These are phyloP conservation scores for Leccinum glutinopallens DNA, from an alignment of 1,284 basidiomycete species.

Conservation along the genomic window DNA sequence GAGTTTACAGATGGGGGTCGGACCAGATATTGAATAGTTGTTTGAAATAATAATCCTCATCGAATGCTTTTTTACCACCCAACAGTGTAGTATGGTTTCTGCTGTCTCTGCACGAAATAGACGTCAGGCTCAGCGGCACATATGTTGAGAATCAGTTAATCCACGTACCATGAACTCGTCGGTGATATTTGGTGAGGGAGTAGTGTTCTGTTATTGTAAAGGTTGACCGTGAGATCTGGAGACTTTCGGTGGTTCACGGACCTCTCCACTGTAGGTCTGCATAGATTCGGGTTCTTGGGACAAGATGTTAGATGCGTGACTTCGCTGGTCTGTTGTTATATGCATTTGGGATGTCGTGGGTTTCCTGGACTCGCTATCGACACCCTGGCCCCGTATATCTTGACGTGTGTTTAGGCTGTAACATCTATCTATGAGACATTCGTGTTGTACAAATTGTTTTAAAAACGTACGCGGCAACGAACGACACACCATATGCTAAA, in stretches of 20 bases:
- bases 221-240: slow-evolving; percentile 4
- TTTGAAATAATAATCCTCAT: neutral
- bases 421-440: slow-evolving; percentile 6
- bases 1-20: neutral
- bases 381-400: slow-evolving; percentile 46
- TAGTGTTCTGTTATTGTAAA: slow-evolving; percentile 9
- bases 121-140: neutral
- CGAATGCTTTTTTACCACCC: slow-evolving; percentile 14
- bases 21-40: neutral
- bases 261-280: slow-evolving; percentile 11
- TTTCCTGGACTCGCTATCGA: slow-evolving; percentile 42
- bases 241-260: slow-evolving; percentile 7
- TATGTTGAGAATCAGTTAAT: neutral
- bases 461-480: slow-evolving; percentile 60
- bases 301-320: slow-evolving; percentile 6
- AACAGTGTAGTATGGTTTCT: slow-evolving; percentile 9
- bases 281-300: slow-evolving; percentile 7
- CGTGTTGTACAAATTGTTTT: neutral
- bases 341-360: slow-evolving; percentile 20
- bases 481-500: slow-evolving; percentile 67
- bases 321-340: slow-evolving; percentile 3
- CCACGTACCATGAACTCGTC: slow-evolving; percentile 15
- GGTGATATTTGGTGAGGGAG: neutral
- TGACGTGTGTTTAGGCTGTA: slow-evolving; percentile 54
- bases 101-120: neutral